These are phyloP conservation scores for Hericium alpestre DNA, from an alignment of 768 basidiomycete genomes.

Conservation along the genomic window DNA sequence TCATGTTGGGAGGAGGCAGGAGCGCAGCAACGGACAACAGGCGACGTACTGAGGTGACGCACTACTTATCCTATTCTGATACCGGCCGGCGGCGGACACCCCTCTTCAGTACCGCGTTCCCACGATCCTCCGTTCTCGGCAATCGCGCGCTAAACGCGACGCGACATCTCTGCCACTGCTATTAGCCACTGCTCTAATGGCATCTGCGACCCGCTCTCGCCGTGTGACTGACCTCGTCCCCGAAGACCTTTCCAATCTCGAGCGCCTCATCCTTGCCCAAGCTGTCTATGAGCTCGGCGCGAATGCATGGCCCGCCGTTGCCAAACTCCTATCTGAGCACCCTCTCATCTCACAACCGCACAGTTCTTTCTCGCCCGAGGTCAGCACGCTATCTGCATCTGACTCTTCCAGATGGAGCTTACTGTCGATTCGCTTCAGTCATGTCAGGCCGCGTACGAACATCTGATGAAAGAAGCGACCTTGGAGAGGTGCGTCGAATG, in stretches of 20 bases:
- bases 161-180: slow-evolving; percentile 6
- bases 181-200: neutral
- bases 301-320: slow-evolving; percentile 55
- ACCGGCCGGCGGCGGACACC: too few species aligned
- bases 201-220: slow-evolving; percentile 18
- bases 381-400: slow-evolving; percentile 20
- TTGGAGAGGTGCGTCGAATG: slow-evolving; percentile 44
- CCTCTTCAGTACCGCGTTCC: too few species aligned
- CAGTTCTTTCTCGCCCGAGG: slow-evolving; percentile 60
- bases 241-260: slow-evolving; percentile 23
- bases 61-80: neutral
- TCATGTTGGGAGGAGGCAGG: slow-evolving; percentile 24
- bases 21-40: neutral
- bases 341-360: slow-evolving; percentile 56
- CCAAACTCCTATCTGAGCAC: slow-evolving; percentile 57
- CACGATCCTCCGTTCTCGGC: neutral
- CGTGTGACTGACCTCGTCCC: too few species aligned
- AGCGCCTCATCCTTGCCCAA: slow-evolving; percentile 77
- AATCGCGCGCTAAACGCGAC: slow-evolving; percentile 6
- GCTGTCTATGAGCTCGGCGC: slow-evolving; percentile 76
- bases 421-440: slow-evolving; percentile 32
- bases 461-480: slow-evolving; percentile 58
- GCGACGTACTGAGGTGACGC: neutral
- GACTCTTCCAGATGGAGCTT: slow-evolving; percentile 1
- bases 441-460: slow-evolving; percentile 56